Conservation (phyloP, 192 early-diverging fungal genomes). For the Geranomyces variabilis region DNA sequence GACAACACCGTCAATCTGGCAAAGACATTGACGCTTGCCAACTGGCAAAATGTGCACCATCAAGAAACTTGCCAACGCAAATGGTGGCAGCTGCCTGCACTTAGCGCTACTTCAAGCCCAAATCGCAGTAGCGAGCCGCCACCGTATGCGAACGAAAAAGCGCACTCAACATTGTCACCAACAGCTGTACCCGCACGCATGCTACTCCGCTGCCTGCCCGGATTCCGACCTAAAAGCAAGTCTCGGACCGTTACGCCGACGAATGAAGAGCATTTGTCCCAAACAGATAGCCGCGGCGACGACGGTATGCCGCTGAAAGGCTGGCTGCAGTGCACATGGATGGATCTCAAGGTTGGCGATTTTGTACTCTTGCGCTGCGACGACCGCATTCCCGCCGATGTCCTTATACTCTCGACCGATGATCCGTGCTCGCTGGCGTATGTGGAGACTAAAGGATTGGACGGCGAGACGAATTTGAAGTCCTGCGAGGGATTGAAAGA, state of each 20-base stretch:
- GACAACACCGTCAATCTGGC: slow-evolving; percentile 84
- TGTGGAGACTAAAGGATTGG: slow-evolving; percentile 93
- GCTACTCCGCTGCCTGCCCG: too few species aligned
- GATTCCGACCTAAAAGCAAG: background rate
- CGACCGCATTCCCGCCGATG: slow-evolving; percentile 83
- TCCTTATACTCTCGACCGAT: slow-evolving; percentile 78
- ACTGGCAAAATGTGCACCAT: slow-evolving; percentile 61
- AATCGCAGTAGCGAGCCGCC: too few species aligned
- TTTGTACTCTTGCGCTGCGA: slow-evolving; percentile 79
- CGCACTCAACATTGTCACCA: too few species aligned
- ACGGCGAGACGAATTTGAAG: slow-evolving; percentile 98
- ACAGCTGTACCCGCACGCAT: too few species aligned
- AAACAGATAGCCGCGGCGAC: too few species aligned
- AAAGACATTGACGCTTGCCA: slow-evolving; percentile 53
- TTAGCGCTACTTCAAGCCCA: too few species aligned
- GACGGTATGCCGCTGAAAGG: background rate
- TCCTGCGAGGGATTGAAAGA: slow-evolving; percentile 68
- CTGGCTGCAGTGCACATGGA: slow-evolving; percentile 76
- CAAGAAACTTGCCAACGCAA: background rate
- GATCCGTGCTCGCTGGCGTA: slow-evolving; percentile 76
- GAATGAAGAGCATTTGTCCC: background rate
- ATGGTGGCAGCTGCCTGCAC: background rate
- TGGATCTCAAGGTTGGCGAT: slow-evolving; percentile 83
- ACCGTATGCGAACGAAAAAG: too few species aligned
- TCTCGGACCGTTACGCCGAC: slow-evolving; percentile 3